Evolutionary conservation across 2,329 filamentous ascomycete species (phyloP), one percentile per base, ranked within the genome.

Genomic region (Ophiostoma sp.): DNA sequence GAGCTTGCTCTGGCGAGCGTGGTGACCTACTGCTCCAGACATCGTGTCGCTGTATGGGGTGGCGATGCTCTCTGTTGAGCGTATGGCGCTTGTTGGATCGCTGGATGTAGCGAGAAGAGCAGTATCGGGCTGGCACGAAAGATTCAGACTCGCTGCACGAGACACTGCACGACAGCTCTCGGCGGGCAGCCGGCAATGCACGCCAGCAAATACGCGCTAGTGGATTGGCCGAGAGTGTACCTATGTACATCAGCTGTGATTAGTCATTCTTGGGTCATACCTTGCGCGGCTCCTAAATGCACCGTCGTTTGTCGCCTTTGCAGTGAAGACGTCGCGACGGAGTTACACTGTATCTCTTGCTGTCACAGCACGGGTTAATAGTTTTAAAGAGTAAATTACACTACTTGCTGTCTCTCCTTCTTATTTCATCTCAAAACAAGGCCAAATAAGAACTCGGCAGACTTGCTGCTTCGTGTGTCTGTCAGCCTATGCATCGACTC

Each of bases 91-190:
- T 60, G 12, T 60, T 36, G 55, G 14, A 11, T 60, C 8, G 45
- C 5, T 16, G 45, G 12, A 55, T 27, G 27, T 18, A 52, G 7
- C 2, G 27, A 18, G 14, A 60, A 14, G 27, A 60, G 4, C 36
- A 36, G 5, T 12, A 12, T 60, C 55, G 27, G 55, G 55, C 27
- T 36, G 55, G 55, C 55, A 18, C 27, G 49, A 27, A 36, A 27
- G 7, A 62, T 38, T 62, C 40, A 63, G 40, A 60, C 58, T 60
- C 55, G 55, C 55, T 60, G 55, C 58, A 63, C 58, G 38, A 40
- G 58, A 63, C 36, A 60, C 27, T 63, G 40, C 27, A 55, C 49
- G 49, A 55, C 49, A 63, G 58, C 55, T 60, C 55, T 60, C 55
- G 55, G 58, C 58, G 58, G 58, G 58, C 58, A 63, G 12, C 5